A percentile compares a stretch with the other conserved stretches of the same genome.
These are phyloP conservation scores for Diaporthe sp. DNA, from an alignment of 2,329 filamentous ascomycete species.

Conservation along the genomic window DNA sequence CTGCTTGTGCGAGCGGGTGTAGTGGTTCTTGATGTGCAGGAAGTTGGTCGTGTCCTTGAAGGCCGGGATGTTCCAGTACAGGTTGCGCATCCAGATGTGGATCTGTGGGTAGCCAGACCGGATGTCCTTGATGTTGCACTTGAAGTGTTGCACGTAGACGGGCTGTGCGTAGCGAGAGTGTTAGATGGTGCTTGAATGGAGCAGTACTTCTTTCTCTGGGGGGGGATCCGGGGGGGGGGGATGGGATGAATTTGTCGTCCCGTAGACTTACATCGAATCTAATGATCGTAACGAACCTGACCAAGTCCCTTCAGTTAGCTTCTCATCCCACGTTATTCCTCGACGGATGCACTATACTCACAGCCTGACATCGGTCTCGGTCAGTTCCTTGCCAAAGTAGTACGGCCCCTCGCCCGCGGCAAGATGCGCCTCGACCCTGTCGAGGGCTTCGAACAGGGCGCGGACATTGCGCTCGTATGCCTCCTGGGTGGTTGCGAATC, in stretches of 20 bases:
- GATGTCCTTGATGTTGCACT: slow-evolving; percentile 88
- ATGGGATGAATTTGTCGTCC: not conserved
- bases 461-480: slow-evolving; percentile 82
- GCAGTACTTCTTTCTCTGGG: not conserved
- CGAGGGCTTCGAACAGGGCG: slow-evolving; percentile 79
- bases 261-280: slow-evolving; percentile 69
- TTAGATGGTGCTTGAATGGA: not conserved
- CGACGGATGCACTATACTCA: slow-evolving; percentile 45
- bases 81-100: slow-evolving; percentile 82
- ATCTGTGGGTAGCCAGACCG: slow-evolving; percentile 83
- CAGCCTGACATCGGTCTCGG: slow-evolving; percentile 84
- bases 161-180: slow-evolving; percentile 45
- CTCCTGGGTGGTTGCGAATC: slow-evolving; percentile 85
- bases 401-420: slow-evolving; percentile 65
- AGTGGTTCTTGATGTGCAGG: slow-evolving; percentile 90
- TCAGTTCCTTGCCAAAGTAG: slow-evolving; percentile 80
- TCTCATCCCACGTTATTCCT: too few relatives aligned
- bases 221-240: too few relatives aligned
- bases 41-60: slow-evolving; percentile 90
- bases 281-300: slow-evolving; percentile 73
- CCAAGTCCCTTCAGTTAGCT: slow-evolving; percentile 11
- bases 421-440: slow-evolving; percentile 80
- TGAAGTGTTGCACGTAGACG: slow-evolving; percentile 90
- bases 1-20: slow-evolving; percentile 70
- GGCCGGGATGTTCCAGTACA: slow-evolving; percentile 86